Base-by-base conservation (phyloP, 2,329 filamentous ascomycete species). In the Exophiala phaeomuriformis region DNA sequence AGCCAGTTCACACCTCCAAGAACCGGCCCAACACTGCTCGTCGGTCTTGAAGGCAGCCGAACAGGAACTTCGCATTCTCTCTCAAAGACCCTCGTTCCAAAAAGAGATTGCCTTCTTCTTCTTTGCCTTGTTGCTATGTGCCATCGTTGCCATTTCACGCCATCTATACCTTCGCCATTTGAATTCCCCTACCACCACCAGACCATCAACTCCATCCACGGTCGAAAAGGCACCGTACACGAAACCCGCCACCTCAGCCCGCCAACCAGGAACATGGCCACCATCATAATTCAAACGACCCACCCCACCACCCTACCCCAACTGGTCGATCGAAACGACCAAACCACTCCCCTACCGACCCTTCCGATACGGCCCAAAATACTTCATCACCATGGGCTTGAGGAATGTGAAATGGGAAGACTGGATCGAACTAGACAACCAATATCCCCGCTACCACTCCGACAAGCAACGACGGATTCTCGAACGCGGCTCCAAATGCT, bases 381-480 rank as follows among this genome's bases (percentile, higher is more conserved):
- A 90, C 67, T 79, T 86, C 64, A 77, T 88, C 53, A 90, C 83
- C 1, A 86, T 90, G 83, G 86, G 87, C 0, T 74, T 91, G 1
- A 78, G 86, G n/a, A 79, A 75, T 5, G 49, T 55, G 40, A 74
- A 80, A 32, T 83, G 81, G 69, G 78, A 85, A 49, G 83, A 89
- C 52, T 90, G 87, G 87, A 89, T 91, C 64, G 72, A 94, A 69
- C 78, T 94, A 29, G 89, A 94, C 69, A 90, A 86, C 64, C 78
- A 90, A 44, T 94, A 81, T 66, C 77, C 82, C 1, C 80, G 79
- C 49, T 94, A 77, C 66, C 87, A 94, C 69, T 77, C 76, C 32
- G 79, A 85, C 59, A 94, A 94, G 69, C 76, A 78, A 1, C 71
- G 72, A 9, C 80, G 88, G 0, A 86, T 94, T 45, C 63, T 66